phyloP scores from a whole-genome alignment of 1,284 basidiomycete species.

The Bjerkandera adusta region DNA sequence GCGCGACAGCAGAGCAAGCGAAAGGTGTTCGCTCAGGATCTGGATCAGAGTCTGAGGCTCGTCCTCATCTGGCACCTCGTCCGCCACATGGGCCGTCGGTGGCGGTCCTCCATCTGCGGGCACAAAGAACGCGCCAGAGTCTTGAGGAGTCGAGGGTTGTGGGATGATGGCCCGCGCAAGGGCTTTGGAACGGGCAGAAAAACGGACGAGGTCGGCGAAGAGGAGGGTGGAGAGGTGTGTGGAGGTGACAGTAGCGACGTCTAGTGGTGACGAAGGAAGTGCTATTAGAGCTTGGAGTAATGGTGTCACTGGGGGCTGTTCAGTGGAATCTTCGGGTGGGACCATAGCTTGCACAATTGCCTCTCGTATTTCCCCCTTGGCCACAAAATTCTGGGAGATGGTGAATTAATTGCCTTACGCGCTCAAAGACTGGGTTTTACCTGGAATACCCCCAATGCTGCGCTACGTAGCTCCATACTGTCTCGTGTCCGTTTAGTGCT shows the following conservation, averaged over 20 bases:
- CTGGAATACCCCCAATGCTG: conserved; percentile 70
- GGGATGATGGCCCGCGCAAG: conserved; percentile 73
- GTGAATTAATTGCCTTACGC: not conserved
- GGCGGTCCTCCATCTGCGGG: conserved; percentile 62
- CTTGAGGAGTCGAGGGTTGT: conserved; percentile 25
- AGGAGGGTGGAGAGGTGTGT: conserved; percentile 69
- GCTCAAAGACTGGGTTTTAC: conserved; percentile 38
- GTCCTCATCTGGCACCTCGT: conserved; percentile 29
- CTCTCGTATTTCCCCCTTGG: conserved; percentile 63
- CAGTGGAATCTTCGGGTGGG: conserved; percentile 44
- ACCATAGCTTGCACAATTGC: conserved; percentile 70
- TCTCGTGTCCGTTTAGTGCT: conserved; percentile 54
- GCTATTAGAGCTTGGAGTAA: conserved; percentile 62
- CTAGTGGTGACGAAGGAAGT: conserved; percentile 53
- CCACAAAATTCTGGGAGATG: conserved; percentile 61
- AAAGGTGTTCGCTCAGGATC: conserved; percentile 70
- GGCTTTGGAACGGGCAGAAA: conserved; percentile 71
- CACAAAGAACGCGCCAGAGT: conserved; percentile 61
- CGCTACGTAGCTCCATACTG: conserved; percentile 61
- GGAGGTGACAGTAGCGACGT: conserved; percentile 51
- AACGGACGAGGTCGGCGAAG: conserved; percentile 68
- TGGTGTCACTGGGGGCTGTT: conserved; percentile 52
- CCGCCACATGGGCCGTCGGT: conserved; percentile 29
- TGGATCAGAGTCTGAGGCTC: conserved; percentile 68
- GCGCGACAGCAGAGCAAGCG: conserved; percentile 65